These are phyloP conservation scores for Curvularia spicifera DNA, from an alignment of 2,329 filamentous ascomycete genomes.

Conservation along the genomic window DNA sequence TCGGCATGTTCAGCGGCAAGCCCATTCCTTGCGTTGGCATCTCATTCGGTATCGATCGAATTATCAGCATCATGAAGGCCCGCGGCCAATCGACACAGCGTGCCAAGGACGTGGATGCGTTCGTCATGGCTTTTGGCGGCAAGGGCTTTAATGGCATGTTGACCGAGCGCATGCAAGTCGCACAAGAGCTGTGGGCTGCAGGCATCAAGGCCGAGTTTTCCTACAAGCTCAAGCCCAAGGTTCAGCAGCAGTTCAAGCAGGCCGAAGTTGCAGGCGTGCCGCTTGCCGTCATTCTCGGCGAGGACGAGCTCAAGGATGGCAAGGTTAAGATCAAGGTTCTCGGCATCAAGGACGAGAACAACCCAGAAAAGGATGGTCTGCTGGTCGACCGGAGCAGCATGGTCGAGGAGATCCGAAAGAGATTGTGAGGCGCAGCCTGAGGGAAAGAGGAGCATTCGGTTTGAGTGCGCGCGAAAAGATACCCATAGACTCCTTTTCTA, in stretches of 20 bases:
- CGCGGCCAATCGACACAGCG: slow-evolving; percentile 68
- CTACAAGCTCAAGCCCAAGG: slow-evolving; percentile 89
- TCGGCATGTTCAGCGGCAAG: slow-evolving; percentile 91
- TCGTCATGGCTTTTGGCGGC: slow-evolving; percentile 92
- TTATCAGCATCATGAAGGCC: slow-evolving; percentile 89
- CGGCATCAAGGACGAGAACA: slow-evolving; percentile 73
- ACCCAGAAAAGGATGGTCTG: slow-evolving; percentile 89
- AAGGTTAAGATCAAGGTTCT: slow-evolving; percentile 89
- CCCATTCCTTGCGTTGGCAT: slow-evolving; percentile 91
- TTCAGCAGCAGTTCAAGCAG: slow-evolving; percentile 88
- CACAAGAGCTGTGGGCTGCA: slow-evolving; percentile 79
- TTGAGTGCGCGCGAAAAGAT: slow-evolving; percentile 9
- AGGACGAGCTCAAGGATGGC: slow-evolving; percentile 83
- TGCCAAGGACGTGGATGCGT: slow-evolving; percentile 83
- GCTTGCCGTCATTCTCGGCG: slow-evolving; percentile 86
- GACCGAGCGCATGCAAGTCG: slow-evolving; percentile 82
- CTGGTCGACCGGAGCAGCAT: slow-evolving; percentile 70
- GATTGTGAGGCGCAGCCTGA: slow-evolving; percentile 49
- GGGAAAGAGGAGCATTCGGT: not conserved
- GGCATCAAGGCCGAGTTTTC: slow-evolving; percentile 91
- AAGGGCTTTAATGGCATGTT: slow-evolving; percentile 83
- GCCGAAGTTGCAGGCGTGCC: slow-evolving; percentile 81
- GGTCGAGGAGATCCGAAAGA: slow-evolving; percentile 66
- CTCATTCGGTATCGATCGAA: slow-evolving; percentile 93
- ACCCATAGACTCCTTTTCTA: slow-evolving; percentile 21